phyloP scores from a whole-genome alignment of 2,329 filamentous ascomycete species.

The Aspergillus uvarum region DNA sequence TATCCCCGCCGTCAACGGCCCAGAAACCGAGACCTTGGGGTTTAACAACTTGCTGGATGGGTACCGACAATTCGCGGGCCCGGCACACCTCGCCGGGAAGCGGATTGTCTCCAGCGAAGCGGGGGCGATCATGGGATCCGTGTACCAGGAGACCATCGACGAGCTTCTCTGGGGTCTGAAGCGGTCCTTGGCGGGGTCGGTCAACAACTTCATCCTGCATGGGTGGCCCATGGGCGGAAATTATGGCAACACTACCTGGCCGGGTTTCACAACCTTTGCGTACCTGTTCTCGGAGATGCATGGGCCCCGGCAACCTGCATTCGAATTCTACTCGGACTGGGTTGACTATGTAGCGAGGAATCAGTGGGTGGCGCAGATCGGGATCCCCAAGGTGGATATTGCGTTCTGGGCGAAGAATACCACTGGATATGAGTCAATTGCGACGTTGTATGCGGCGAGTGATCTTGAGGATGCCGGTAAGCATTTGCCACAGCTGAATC shows the following conservation, averaged over 20 bases:
- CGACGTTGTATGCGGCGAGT: background rate
- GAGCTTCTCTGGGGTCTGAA: slow-evolving; percentile 40
- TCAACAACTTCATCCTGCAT: slow-evolving; percentile 50
- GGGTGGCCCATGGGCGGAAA: slow-evolving; percentile 43
- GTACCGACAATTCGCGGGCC: slow-evolving; percentile 43
- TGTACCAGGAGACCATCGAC: slow-evolving; percentile 26
- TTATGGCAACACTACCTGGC: slow-evolving; percentile 52
- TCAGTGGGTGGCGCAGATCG: background rate
- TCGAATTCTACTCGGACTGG: background rate
- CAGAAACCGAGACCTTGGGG: slow-evolving; percentile 44
- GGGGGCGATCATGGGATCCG: slow-evolving; percentile 28
- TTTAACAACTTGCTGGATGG: slow-evolving; percentile 41
- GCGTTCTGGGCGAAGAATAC: slow-evolving; percentile 3
- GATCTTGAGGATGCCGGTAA: slow-evolving; percentile 1
- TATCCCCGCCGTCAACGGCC: slow-evolving; percentile 40
- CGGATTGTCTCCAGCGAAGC: slow-evolving; percentile 44
- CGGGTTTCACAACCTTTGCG: slow-evolving; percentile 47
- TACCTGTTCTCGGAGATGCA: slow-evolving; percentile 48
- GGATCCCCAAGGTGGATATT: slow-evolving; percentile 1
- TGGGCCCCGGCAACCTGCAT: slow-evolving; percentile 40
- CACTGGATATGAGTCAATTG: background rate
- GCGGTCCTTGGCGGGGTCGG: slow-evolving; percentile 40
- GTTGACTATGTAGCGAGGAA: background rate
- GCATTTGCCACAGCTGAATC: background rate
- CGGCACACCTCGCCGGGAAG: slow-evolving; percentile 41